Evolutionary conservation across 2,329 filamentous ascomycete genomes (phyloP), one percentile per base, ranked within the genome.

Genomic region (Karstenula rhodostoma): DNA sequence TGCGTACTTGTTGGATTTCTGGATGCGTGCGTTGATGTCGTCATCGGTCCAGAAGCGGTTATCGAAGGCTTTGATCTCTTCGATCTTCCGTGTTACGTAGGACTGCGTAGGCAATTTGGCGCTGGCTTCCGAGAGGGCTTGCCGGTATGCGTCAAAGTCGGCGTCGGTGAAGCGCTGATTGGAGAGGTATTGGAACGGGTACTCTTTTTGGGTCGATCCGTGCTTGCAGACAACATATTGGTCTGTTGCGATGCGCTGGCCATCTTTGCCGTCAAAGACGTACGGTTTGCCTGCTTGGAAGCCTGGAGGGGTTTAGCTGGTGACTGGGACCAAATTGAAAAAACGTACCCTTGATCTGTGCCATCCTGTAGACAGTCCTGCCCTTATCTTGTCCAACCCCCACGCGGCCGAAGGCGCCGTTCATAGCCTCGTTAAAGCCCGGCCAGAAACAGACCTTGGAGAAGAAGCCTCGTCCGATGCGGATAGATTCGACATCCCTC

Each of bases 361-460:
- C 91, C 86, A 99, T 90, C 61, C 94, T 90, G 78, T 99, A 99
- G 66, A 92, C 86, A 63, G 91, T 90, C 60, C 89, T 83, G 3
- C 90, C 90, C 42, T 43, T 42, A 7, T 27, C 17, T 13, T 90
- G 85, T 0, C 94, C 94, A 58, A 97, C 87, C 63, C 89, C 91
- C 66, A 98, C 88, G 54, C 95, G 91, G 40, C 90, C 90, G 75
- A 91, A 99, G 77, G 93, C 96, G 54, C 93, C 93, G 17, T 84
- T 87, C 70, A 97, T 91, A 32, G 90, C 86, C 9, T 90, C 82
- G 58, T 96, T 91, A 67, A 99, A 97, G 4, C 90, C 90, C 12
- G 95, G 95, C 68, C 94, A 94, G 81, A 96, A 97, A 83, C 93
- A 97, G 57, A 97, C 90, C 72, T 94, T 89, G 7, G 91, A 90